These are phyloP conservation scores for Thamnidium elegans DNA, from an alignment of 192 early-diverging fungal species.

Conservation along the genomic window DNA sequence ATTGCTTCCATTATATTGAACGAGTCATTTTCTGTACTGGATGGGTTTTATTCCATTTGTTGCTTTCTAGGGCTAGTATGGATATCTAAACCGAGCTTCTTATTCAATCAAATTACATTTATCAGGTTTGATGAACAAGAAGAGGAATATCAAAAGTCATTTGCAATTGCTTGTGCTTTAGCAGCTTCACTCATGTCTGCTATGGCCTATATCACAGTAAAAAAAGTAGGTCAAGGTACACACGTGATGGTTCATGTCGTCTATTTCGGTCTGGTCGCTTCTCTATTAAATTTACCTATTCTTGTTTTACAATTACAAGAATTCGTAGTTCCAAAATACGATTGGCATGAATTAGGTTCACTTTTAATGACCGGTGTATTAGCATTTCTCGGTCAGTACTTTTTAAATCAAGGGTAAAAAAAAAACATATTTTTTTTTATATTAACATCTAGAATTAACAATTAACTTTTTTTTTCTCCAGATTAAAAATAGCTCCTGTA, in stretches of 20 bases:
- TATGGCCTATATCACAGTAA: constrained; percentile 65
- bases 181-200: constrained; percentile 58
- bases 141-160: constrained; percentile 7
- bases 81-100: constrained; percentile 52
- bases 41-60: constrained; percentile 48
- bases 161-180: constrained; percentile 50
- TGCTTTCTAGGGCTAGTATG: constrained; percentile 63
- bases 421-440: background rate
- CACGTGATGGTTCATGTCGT: constrained; percentile 77
- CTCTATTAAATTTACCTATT: constrained; percentile 43
- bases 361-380: constrained; percentile 45
- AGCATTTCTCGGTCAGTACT: constrained; percentile 68
- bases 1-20: constrained; percentile 56
- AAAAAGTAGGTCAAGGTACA: constrained; percentile 65
- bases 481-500: constrained; percentile 65
- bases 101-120: constrained; percentile 23
- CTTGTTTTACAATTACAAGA: constrained; percentile 35
- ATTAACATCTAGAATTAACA: background rate
- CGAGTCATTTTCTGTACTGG: constrained; percentile 60
- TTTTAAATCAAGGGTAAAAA: constrained; percentile 66
- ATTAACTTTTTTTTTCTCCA: constrained; percentile 1
- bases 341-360: constrained; percentile 37
- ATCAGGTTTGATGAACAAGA: background rate
- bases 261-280: constrained; percentile 68
- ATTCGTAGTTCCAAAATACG: constrained; percentile 40